Conservation (phyloP, 1,284 basidiomycete genomes). For the Ustilago loliicola region DNA sequence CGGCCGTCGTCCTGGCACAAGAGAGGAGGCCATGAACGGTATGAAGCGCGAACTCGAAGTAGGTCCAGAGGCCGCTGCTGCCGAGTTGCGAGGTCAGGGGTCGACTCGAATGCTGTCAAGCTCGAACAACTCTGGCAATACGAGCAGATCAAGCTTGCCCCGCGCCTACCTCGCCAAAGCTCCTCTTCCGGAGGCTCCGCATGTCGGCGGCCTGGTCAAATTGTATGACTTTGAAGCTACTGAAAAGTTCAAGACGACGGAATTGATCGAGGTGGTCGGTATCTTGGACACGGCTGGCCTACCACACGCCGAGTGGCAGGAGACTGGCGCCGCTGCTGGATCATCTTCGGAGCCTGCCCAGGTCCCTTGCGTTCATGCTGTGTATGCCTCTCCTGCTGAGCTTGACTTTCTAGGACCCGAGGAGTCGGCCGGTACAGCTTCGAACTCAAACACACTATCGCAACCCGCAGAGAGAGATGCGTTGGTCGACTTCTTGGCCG, state of each 20-base stretch:
- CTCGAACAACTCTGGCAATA: background rate
- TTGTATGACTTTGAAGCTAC: slow-evolving; percentile 62
- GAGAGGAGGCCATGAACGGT: slow-evolving; percentile 59
- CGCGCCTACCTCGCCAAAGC: slow-evolving; percentile 33
- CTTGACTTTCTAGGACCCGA: slow-evolving; percentile 22
- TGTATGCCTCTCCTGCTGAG: slow-evolving; percentile 42
- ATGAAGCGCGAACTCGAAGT: slow-evolving; percentile 62
- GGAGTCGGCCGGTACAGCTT: background rate
- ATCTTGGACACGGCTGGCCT: slow-evolving; percentile 54
- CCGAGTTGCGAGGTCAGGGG: slow-evolving; percentile 22
- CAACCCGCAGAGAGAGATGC: slow-evolving; percentile 19
- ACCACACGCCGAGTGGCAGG: slow-evolving; percentile 53
- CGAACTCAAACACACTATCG: slow-evolving; percentile 21
- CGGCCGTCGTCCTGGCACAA: slow-evolving; percentile 73
- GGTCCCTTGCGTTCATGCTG: slow-evolving; percentile 59
- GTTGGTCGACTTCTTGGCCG: slow-evolving; percentile 53
- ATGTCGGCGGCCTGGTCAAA: slow-evolving; percentile 50
- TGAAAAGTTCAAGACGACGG: slow-evolving; percentile 62
- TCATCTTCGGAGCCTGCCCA: slow-evolving; percentile 22
- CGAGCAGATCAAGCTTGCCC: slow-evolving; percentile 20
- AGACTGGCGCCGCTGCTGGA: slow-evolving; percentile 30
- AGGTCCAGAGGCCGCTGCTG: slow-evolving; percentile 42
- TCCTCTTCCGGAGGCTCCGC: slow-evolving; percentile 33
- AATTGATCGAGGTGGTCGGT: slow-evolving; percentile 65
- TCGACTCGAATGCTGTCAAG: slow-evolving; percentile 6